Percentiles rank a stretch among this genome's conserved stretches.
Conservation (phyloP, 2,329 filamentous ascomycete species). For the Microsporum audouinii region DNA sequence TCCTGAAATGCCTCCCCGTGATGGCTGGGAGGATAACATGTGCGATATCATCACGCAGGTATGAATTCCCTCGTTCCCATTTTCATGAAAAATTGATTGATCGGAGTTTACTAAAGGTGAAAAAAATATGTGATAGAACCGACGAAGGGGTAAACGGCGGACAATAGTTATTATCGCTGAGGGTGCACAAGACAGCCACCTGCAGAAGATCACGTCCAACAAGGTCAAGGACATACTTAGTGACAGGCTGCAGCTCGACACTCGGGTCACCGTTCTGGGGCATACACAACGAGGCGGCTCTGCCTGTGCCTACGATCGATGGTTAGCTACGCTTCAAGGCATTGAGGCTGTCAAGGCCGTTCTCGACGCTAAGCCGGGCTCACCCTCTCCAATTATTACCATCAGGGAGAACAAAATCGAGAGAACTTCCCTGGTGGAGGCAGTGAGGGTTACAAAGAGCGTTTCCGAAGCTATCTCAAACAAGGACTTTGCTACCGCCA, state of each 20-base stretch:
- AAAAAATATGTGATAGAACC: conserved; percentile 49
- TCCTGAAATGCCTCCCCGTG: conserved; percentile 77
- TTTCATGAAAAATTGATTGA: conserved; percentile 8
- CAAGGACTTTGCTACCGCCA: conserved; percentile 78
- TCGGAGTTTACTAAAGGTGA: conserved; percentile 10
- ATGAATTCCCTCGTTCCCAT: conserved; percentile 17
- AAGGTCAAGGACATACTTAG: conserved; percentile 85
- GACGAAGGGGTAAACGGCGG: conserved; percentile 81
- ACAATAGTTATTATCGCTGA: conserved; percentile 98
- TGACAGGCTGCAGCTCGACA: conserved; percentile 70
- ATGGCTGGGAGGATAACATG: conserved; percentile 87
- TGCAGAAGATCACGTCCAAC: conserved; percentile 69
- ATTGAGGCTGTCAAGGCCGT: conserved; percentile 90
- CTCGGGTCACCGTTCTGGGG: conserved; percentile 84
- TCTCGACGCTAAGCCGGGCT: conserved; percentile 76
- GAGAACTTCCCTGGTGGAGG: conserved; percentile 76
- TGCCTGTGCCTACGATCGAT: conserved; percentile 87
- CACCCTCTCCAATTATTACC: conserved; percentile 86
- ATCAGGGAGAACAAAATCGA: conserved; percentile 98
- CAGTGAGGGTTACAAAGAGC: conserved; percentile 73
- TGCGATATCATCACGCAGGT: conserved; percentile 62
- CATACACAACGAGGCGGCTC: conserved; percentile 95
- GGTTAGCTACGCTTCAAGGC: conserved; percentile 84
- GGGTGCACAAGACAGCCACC: conserved; percentile 73
- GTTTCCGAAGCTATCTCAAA: conserved; percentile 70